Evolutionary conservation across 225 moss, liverwort and hornwort species (phyloP), one percentile per base, ranked within the genome.

Genomic region (Marchantia polymorpha): DNA sequence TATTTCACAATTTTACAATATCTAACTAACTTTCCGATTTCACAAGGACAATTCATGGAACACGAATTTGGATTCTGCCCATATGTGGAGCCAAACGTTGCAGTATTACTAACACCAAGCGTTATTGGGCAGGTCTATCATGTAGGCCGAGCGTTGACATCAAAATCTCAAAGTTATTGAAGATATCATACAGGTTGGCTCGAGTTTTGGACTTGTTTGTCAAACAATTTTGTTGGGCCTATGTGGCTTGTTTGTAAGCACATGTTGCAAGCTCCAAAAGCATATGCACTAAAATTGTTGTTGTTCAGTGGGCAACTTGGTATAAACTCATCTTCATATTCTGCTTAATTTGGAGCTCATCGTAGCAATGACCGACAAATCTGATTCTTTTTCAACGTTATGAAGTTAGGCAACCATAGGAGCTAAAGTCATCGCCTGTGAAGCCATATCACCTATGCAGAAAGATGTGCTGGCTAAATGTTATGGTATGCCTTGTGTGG

Each of bases 401-500:
- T 51, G 49, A 16, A 14, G 14, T n/a, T 79, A 83, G 89, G 94
- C 97, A 71, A 89, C 87, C 65, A 94, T 94, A 66, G 97, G 97
- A 12, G 66, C 88, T 16, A 94, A 99, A 87, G 82, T 94, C 46
- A 99, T 99, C 79, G 97, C 97, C 10, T 94, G 94, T 78, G 97
- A 99, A 82, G 81, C 91, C 56, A 99, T 99, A 76, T 81, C 97
- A 52, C 93, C 97, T 59, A 99, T 99, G 94, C 93, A 93, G 64
- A 97, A 97, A 86, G 97, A 97, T 77, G 97, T 97, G n/a, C 80
- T 99, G 65, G 97, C 97, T 7, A 99, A 99, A 79, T 99, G 97
- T 78, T 99, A 99, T 79, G 97, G 97, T 83, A 53, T 3, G 68
- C 26, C 46, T 16, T 49, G 51, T 54, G 56, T 39, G 5, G 39